Evolutionary conservation across 306 rosid species (phyloP).

Genomic region (Fragaria nilgerrensis): DNA sequence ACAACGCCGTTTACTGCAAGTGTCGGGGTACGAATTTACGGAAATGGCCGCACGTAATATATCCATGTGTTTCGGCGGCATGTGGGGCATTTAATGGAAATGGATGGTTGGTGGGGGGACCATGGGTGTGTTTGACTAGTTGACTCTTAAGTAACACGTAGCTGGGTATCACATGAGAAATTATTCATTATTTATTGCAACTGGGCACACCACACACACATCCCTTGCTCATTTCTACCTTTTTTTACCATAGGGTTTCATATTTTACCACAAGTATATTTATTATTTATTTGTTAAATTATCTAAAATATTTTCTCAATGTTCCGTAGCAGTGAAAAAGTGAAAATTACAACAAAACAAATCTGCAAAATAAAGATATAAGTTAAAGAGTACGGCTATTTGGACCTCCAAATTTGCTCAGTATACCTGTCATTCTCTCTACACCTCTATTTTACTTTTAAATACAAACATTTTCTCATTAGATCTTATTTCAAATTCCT

Average conservation of each 20-base stretch:
- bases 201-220: background rate
- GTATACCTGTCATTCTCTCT: too few species aligned
- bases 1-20: background rate
- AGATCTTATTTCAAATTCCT: too few species aligned
- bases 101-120: background rate
- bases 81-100: background rate
- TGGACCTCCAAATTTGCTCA: too few species aligned
- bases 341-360: too few species aligned
- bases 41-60: background rate
- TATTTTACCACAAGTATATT: too few species aligned
- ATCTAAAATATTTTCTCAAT: too few species aligned
- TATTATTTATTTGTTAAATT: background rate
- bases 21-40: background rate
- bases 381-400: too few species aligned
- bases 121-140: background rate
- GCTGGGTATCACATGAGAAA: slow-evolving; percentile 2
- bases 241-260: background rate
- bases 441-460: too few species aligned
- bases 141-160: background rate
- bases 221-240: background rate
- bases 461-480: too few species aligned
- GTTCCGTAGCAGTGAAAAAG: too few species aligned
- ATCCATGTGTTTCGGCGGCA: background rate
- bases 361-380: too few species aligned
- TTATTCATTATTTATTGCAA: background rate